These are phyloP conservation scores for Bipolaris bicolor DNA, from an alignment of 2,329 filamentous ascomycete species.

Conservation along the genomic window DNA sequence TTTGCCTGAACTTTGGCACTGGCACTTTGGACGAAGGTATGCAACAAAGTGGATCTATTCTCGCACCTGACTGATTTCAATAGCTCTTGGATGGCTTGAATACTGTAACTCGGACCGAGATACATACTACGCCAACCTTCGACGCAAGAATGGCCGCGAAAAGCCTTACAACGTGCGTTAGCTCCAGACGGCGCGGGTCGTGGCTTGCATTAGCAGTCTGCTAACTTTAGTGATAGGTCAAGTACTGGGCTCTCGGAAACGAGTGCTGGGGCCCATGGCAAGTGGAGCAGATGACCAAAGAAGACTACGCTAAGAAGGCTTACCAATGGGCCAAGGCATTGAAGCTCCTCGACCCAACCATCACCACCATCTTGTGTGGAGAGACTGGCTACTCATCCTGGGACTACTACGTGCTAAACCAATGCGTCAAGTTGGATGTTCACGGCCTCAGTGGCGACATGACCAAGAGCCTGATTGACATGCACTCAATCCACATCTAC, in stretches of 20 bases:
- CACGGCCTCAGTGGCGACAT: constrained; percentile 57
- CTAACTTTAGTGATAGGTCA: constrained; percentile 53
- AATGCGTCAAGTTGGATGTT: constrained; percentile 64
- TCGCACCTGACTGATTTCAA: constrained; percentile 19
- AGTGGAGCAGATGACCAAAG: constrained; percentile 71
- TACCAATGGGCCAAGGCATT: constrained; percentile 75
- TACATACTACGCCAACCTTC: constrained; percentile 81
- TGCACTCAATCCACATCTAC: constrained; percentile 84
- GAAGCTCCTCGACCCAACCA: constrained; percentile 71
- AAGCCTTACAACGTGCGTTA: constrained; percentile 71
- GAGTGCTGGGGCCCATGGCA: constrained; percentile 52
- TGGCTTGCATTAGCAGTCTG: not conserved
- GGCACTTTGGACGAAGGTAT: constrained; percentile 62
- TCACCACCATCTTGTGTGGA: constrained; percentile 76
- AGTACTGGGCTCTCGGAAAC: constrained; percentile 87
- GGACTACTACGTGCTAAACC: constrained; percentile 75
- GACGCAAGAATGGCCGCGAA: constrained; percentile 74
- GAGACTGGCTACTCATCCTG: constrained; percentile 71
- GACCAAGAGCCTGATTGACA: constrained; percentile 66
- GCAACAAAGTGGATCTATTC: not conserved
- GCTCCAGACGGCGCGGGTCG: too few relatives aligned
- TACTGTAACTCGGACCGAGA: constrained; percentile 82
- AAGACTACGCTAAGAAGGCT: constrained; percentile 71
- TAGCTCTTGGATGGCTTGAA: constrained; percentile 77
- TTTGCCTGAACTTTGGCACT: constrained; percentile 82